Conservation (phyloP, 768 basidiomycete species). For the Cytidiella melzeri region DNA sequence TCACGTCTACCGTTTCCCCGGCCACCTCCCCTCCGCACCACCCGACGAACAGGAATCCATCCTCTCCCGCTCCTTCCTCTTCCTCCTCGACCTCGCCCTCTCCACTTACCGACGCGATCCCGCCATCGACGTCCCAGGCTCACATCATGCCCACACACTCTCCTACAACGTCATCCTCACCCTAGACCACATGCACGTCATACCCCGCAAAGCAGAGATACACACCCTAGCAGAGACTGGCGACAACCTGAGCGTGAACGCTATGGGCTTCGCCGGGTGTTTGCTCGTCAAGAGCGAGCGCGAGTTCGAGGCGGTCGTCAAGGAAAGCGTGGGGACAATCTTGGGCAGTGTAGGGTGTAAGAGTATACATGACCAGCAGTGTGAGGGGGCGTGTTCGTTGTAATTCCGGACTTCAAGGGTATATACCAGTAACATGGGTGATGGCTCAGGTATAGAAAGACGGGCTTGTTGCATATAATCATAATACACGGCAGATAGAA, state of each 20-base stretch:
- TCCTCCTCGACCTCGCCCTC: slow-evolving; percentile 71
- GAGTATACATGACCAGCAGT: slow-evolving; percentile 62
- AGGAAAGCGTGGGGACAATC: slow-evolving; percentile 57
- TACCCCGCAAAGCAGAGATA: slow-evolving; percentile 70
- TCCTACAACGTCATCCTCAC: slow-evolving; percentile 85
- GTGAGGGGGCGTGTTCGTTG: slow-evolving; percentile 3
- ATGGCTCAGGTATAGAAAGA: no score
- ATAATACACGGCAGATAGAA: no score
- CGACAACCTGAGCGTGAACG: slow-evolving; percentile 68
- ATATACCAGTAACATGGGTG: no score
- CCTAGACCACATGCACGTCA: slow-evolving; percentile 72
- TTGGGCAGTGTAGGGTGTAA: slow-evolving; percentile 56
- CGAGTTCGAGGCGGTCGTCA: slow-evolving; percentile 65
- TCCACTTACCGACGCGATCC: slow-evolving; percentile 69
- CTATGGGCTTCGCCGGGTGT: slow-evolving; percentile 88
- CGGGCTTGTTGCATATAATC: no score
- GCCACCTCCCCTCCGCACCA: slow-evolving; percentile 30
- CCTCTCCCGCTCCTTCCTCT: slow-evolving; percentile 58
- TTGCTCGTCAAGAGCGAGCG: slow-evolving; percentile 78
- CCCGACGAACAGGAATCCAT: slow-evolving; percentile 41
- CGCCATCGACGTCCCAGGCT: not conserved
- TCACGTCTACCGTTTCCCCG: slow-evolving; percentile 61
- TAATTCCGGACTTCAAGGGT: no score
- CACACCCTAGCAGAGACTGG: slow-evolving; percentile 47
- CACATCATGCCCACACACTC: not conserved